phyloP scores from a whole-genome alignment of 345 rosid species.

The Cardamine chenopodiifolia region DNA sequence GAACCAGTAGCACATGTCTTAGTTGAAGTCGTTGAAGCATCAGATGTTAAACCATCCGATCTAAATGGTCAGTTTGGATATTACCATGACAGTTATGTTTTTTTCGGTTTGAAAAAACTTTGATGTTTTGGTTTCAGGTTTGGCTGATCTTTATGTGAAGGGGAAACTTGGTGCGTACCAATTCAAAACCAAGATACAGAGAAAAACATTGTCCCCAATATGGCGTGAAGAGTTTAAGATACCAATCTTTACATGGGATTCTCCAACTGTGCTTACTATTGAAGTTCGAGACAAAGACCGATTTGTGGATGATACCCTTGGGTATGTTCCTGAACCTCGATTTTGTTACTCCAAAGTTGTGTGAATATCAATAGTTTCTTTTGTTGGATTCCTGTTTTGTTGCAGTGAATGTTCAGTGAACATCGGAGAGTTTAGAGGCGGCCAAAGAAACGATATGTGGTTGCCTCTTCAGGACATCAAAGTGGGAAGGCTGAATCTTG shows the following conservation, averaged over 20 bases:
- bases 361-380: conserved; percentile 1
- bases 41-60: conserved; percentile 86
- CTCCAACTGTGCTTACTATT: conserved; percentile 58
- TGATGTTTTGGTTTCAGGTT: conserved; percentile 57
- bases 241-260: conserved; percentile 81
- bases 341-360: background rate
- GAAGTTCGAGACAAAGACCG: conserved; percentile 91
- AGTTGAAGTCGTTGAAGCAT: conserved; percentile 86
- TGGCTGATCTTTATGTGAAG: conserved; percentile 93
- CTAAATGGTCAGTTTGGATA: conserved; percentile 61
- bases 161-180: conserved; percentile 80
- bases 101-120: conserved; percentile 1
- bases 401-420: conserved; percentile 65
- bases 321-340: conserved; percentile 54
- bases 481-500: conserved; percentile 82
- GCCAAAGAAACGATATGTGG: conserved; percentile 88
- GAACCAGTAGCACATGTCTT: conserved; percentile 68
- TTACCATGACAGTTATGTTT: background rate
- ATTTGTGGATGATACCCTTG: conserved; percentile 78
- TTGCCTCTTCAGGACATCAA: conserved; percentile 76
- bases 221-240: conserved; percentile 90
- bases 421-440: conserved; percentile 61
- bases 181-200: conserved; percentile 70
- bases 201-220: conserved; percentile 79
- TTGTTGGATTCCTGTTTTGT: conserved; percentile 15